A percentile compares a stretch with the other conserved stretches of the same genome.
Conservation (phyloP, 257 asterid species). For the Nicotiana paniculata region DNA sequence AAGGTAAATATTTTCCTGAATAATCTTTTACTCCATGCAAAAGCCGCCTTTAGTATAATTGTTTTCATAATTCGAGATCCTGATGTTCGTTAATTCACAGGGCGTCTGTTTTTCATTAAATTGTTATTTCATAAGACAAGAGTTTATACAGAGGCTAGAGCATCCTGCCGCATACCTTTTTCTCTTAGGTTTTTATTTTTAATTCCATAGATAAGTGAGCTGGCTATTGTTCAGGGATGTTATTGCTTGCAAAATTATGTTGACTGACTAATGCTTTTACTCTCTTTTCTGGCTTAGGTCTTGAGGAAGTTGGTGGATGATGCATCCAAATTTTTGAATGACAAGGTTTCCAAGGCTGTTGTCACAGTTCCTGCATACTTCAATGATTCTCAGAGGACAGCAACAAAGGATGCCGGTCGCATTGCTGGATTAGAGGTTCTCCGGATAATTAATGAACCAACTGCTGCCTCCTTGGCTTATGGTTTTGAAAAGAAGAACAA, state of each 20-base stretch:
- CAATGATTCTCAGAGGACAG: slow-evolving; percentile 91
- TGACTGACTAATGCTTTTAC: background rate
- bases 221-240: background rate
- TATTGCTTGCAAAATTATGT: background rate
- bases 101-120: background rate
- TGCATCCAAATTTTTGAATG: slow-evolving; percentile 82
- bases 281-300: slow-evolving; percentile 38
- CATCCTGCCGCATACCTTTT: background rate
- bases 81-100: background rate
- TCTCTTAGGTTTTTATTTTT: background rate
- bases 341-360: slow-evolving; percentile 92
- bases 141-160: background rate
- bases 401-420: slow-evolving; percentile 91
- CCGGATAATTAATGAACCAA: slow-evolving; percentile 81
- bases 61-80: background rate
- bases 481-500: slow-evolving; percentile 83
- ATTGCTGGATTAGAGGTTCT: slow-evolving; percentile 93
- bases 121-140: background rate
- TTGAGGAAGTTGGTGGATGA: slow-evolving; percentile 95
- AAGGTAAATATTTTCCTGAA: background rate
- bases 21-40: background rate
- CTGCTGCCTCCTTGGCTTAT: slow-evolving; percentile 90
- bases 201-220: background rate
- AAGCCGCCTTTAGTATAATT: background rate
- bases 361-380: slow-evolving; percentile 93